Percentiles rank a stretch among this genome's conserved stretches.
These are phyloP conservation scores for Xylariaceae sp. DNA, from an alignment of 2,329 filamentous ascomycete genomes.

Conservation along the genomic window DNA sequence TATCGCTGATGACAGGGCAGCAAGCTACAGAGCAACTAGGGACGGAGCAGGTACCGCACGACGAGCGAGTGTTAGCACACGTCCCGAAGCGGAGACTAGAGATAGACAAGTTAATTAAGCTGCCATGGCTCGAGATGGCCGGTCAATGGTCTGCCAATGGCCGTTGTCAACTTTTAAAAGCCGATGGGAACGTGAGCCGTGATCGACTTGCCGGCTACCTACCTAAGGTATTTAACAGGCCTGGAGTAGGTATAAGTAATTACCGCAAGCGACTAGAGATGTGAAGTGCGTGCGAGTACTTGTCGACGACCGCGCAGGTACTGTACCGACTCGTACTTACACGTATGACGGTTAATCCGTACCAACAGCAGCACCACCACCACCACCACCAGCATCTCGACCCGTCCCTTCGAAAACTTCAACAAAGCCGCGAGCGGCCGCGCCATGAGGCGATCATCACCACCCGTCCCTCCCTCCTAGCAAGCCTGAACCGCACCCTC, in stretches of 20 bases:
- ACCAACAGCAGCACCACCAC: not conserved
- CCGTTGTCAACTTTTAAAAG: not conserved
- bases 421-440: too few relatives aligned
- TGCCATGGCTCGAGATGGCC: not conserved
- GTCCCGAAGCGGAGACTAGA: not conserved
- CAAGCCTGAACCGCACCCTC: not conserved
- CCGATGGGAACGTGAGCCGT: not conserved
- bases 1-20: not conserved
- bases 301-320: too few relatives aligned
- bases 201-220: not conserved
- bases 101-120: not conserved
- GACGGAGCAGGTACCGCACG: not conserved
- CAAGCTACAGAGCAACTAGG: too few relatives aligned
- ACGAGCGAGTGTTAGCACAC: not conserved
- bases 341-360: not conserved
- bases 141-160: not conserved
- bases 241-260: not conserved
- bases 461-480: not conserved
- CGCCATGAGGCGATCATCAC: not conserved
- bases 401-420: not conserved
- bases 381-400: too few relatives aligned
- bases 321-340: not conserved
- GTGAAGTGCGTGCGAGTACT: not conserved
- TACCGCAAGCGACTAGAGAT: not conserved
- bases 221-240: not conserved